These are phyloP conservation scores for Entoloma clypeatum DNA, from an alignment of 1,284 basidiomycete genomes.

Conservation along the genomic window DNA sequence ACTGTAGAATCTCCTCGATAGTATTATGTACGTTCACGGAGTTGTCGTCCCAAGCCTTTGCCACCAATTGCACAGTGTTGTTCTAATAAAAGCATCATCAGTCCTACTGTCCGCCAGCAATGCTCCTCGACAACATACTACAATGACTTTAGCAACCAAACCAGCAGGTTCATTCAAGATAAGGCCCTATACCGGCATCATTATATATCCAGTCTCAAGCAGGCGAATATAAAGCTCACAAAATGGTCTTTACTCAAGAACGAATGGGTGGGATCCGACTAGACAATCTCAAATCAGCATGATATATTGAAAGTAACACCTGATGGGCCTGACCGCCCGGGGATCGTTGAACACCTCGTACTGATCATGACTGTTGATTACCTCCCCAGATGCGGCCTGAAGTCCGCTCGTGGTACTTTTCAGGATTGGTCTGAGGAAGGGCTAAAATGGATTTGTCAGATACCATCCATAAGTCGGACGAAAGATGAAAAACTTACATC, in stretches of 20 bases:
- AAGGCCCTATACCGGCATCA: constrained; percentile 44
- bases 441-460: constrained; percentile 40
- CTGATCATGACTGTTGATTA: constrained; percentile 79
- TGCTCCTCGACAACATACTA: constrained; percentile 40
- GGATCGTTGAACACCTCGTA: constrained; percentile 82
- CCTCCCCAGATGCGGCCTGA: constrained; percentile 62
- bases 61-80: constrained; percentile 58
- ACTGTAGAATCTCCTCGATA: constrained; percentile 69
- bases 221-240: constrained; percentile 38
- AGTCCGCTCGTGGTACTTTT: constrained; percentile 64
- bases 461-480: background rate
- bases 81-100: constrained; percentile 31
- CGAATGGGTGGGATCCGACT: constrained; percentile 85
- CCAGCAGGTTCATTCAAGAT: constrained; percentile 82
- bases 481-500: constrained; percentile 40
- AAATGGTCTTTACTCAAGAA: constrained; percentile 82
- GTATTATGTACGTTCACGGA: constrained; percentile 56
- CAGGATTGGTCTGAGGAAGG: constrained; percentile 72
- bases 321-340: constrained; percentile 49
- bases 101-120: background rate
- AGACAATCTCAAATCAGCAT: constrained; percentile 4
- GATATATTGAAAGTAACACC: background rate
- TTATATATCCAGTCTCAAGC: constrained; percentile 2
- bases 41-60: constrained; percentile 81
- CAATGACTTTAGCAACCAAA: constrained; percentile 64